Evolutionary conservation across 768 basidiomycete species (phyloP).

Genomic region (Obba rivulosa): DNA sequence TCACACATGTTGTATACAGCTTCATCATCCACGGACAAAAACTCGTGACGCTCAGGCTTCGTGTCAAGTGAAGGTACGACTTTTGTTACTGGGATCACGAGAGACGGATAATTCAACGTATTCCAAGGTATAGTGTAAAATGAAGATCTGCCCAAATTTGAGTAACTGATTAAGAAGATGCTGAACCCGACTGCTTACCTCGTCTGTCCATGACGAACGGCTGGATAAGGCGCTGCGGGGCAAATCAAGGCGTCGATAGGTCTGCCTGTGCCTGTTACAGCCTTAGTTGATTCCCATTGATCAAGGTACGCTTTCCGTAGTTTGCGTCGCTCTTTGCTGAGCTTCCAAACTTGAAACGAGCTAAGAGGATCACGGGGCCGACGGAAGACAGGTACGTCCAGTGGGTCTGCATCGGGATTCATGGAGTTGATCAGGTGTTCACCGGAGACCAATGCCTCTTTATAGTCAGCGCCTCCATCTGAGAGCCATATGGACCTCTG

Average conservation of each 20-base stretch:
- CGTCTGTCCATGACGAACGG: constrained; percentile 37
- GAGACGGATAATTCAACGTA: constrained; percentile 35
- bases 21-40: constrained; percentile 35
- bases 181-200: constrained; percentile 18
- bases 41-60: constrained; percentile 28
- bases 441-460: constrained; percentile 19
- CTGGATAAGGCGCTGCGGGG: constrained; percentile 34
- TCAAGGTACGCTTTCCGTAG: constrained; percentile 38
- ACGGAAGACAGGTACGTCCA: constrained; percentile 6
- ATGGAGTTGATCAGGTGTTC: constrained; percentile 34
- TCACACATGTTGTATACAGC: constrained; percentile 36
- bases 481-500: constrained; percentile 9
- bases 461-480: constrained; percentile 11
- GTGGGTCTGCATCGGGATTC: constrained; percentile 23
- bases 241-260: constrained; percentile 47
- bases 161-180: neutral
- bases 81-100: constrained; percentile 42
- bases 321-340: constrained; percentile 31
- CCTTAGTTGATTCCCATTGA: constrained; percentile 37
- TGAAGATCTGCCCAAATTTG: constrained; percentile 3
- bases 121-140: constrained; percentile 41
- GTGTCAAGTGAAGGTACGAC: constrained; percentile 38
- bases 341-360: constrained; percentile 34
- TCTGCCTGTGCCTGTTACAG: constrained; percentile 37
- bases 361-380: constrained; percentile 11